A percentile compares a stretch with the other conserved stretches of the same genome.
phyloP scores from a whole-genome alignment of 2,329 filamentous ascomycete species.

The Phoma sp. region DNA sequence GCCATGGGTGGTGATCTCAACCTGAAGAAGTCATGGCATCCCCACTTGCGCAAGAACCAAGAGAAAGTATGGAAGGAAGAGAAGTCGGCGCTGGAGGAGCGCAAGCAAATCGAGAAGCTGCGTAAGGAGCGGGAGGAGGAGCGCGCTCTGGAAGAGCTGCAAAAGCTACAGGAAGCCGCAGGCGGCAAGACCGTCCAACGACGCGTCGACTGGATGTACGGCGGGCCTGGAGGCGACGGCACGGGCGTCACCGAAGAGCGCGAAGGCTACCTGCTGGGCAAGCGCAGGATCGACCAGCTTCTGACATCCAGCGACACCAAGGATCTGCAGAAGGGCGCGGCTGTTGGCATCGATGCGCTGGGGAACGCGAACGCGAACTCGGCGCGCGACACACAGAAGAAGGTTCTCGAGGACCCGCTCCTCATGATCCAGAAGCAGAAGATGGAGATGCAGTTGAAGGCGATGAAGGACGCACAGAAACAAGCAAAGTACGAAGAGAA shows the following conservation, averaged over 20 bases:
- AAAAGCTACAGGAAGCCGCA: slow-evolving; percentile 85
- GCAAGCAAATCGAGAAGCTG: slow-evolving; percentile 90
- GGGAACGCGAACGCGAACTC: slow-evolving; percentile 69
- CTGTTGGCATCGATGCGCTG: slow-evolving; percentile 55
- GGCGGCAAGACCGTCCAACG: slow-evolving; percentile 81
- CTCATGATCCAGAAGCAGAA: slow-evolving; percentile 93
- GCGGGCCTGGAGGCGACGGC: slow-evolving; percentile 79
- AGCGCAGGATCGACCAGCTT: slow-evolving; percentile 86
- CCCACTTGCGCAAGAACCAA: slow-evolving; percentile 88
- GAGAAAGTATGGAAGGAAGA: slow-evolving; percentile 89
- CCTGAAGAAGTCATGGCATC: slow-evolving; percentile 88
- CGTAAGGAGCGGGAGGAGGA: slow-evolving; percentile 94
- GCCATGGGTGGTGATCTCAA: slow-evolving; percentile 96
- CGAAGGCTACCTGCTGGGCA: slow-evolving; percentile 91
- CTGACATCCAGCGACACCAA: slow-evolving; percentile 77
- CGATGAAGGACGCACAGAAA: slow-evolving; percentile 61
- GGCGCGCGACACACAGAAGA: slow-evolving; percentile 78
- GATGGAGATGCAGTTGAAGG: slow-evolving; percentile 63
- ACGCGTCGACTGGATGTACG: slow-evolving; percentile 98
- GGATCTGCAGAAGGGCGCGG: slow-evolving; percentile 68
- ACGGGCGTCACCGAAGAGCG: slow-evolving; percentile 76
- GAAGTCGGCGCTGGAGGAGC: slow-evolving; percentile 89
- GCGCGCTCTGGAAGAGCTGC: slow-evolving; percentile 87
- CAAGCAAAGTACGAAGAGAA: slow-evolving; percentile 46
- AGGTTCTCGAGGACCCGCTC: slow-evolving; percentile 89